phyloP scores from a whole-genome alignment of 179 eudicot genomes.

The Corrigiola litoralis region DNA sequence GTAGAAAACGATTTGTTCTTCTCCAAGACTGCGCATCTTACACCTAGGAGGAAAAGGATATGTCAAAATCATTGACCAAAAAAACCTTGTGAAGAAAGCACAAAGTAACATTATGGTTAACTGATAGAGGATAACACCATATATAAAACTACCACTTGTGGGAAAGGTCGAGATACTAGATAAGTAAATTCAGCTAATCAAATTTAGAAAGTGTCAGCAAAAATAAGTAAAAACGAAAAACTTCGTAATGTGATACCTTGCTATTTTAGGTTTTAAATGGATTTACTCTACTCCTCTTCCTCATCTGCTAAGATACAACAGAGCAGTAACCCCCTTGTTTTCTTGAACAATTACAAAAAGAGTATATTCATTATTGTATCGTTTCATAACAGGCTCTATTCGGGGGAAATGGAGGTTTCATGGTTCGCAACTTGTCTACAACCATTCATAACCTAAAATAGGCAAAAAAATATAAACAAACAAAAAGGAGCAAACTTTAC shows the following conservation, averaged over 20 bases:
- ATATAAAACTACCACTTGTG: background rate
- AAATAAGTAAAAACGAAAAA: no score
- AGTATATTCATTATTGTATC: background rate
- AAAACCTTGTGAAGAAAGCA: background rate
- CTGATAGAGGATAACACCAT: background rate
- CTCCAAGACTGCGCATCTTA: conserved; percentile 77
- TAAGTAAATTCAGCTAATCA: background rate
- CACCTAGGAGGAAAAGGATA: conserved; percentile 39
- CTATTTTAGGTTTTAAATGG: background rate
- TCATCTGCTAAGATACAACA: background rate
- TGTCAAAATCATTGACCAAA: background rate
- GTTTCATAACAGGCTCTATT: background rate
- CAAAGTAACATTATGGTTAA: background rate
- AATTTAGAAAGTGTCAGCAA: background rate
- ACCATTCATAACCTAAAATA: background rate
- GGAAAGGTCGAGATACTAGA: background rate
- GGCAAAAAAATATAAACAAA: no score
- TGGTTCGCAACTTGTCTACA: background rate
- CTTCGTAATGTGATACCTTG: no score
- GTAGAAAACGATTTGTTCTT: conserved; percentile 61
- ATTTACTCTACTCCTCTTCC: background rate
- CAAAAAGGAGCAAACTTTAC: background rate
- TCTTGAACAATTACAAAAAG: background rate
- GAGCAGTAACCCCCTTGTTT: background rate
- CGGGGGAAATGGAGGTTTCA: background rate